These are phyloP conservation scores for Diutina siamensis DNA, from an alignment of 1,139 yeast genomes.

Conservation along the genomic window DNA sequence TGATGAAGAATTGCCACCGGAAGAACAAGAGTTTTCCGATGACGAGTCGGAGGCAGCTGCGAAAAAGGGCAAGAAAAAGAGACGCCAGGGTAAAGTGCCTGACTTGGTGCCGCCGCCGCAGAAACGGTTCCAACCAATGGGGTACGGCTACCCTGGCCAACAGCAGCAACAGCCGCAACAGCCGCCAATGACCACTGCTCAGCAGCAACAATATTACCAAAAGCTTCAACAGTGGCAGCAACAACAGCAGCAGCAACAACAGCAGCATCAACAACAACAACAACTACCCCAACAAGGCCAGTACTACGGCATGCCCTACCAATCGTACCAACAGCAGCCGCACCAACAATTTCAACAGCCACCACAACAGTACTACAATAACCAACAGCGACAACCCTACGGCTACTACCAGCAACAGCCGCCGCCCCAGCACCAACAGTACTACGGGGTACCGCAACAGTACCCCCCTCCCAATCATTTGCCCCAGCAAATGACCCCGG, in stretches of 20 bases:
- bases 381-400: slow-evolving; percentile 5
- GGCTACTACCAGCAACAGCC: background rate
- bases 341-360: slow-evolving; percentile 13
- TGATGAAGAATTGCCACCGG: slow-evolving; percentile 88
- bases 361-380: slow-evolving; percentile 3
- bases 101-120: slow-evolving; percentile 4
- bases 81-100: slow-evolving; percentile 4
- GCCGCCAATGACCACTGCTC: background rate
- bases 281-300: slow-evolving; percentile 13
- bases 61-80: slow-evolving; percentile 41
- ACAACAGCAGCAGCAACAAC: slow-evolving; percentile 6
- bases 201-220: slow-evolving; percentile 7
- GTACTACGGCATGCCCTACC: slow-evolving; percentile 4
- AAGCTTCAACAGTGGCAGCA: slow-evolving; percentile 8
- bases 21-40: slow-evolving; percentile 90
- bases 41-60: slow-evolving; percentile 69
- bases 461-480: background rate
- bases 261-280: slow-evolving; percentile 7
- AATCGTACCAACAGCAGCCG: slow-evolving; percentile 9
- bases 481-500: slow-evolving; percentile 2
- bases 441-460: slow-evolving; percentile 6
- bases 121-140: slow-evolving; percentile 4
- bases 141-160: slow-evolving; percentile 4
- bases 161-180: background rate
- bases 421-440: slow-evolving; percentile 7